A percentile compares a stretch with the other conserved stretches of the same genome.
phyloP scores from a whole-genome alignment of 805 yeast genomes.

The Teunomyces lycoperdinae region DNA sequence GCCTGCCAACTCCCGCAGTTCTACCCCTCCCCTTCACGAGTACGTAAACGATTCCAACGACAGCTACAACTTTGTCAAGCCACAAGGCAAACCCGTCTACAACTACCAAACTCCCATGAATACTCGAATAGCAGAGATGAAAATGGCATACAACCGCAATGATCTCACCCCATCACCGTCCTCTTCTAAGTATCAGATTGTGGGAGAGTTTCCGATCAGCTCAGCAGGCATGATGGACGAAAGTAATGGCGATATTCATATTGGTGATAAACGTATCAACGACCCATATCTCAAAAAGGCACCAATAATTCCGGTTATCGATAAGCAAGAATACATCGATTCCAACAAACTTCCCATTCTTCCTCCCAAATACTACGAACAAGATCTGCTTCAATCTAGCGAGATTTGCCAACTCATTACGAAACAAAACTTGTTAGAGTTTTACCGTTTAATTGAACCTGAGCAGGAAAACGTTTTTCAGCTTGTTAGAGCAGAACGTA shows the following conservation, averaged over 20 bases:
- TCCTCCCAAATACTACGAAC: conserved; percentile 11
- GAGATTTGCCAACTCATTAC: conserved; percentile 17
- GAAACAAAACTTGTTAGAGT: conserved; percentile 20
- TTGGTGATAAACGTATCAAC: conserved; percentile 38
- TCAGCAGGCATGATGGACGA: conserved; percentile 37
- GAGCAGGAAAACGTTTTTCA: conserved; percentile 16
- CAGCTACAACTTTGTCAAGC: conserved; percentile 45
- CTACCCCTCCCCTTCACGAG: conserved; percentile 29
- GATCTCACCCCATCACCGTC: conserved; percentile 8
- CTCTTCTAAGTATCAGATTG: conserved; percentile 19
- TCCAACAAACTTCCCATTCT: conserved; percentile 7
- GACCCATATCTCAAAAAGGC: conserved; percentile 23
- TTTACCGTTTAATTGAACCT: conserved; percentile 22
- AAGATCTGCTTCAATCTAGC: conserved; percentile 4
- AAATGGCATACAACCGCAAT: conserved; percentile 11
- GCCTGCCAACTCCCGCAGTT: conserved; percentile 39
- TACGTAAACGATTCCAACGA: conserved; percentile 34
- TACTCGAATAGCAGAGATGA: conserved; percentile 5
- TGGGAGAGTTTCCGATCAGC: conserved; percentile 31
- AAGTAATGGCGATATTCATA: conserved; percentile 26
- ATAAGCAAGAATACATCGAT: conserved; percentile 6
- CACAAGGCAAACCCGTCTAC: conserved; percentile 15
- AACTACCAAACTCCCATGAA: conserved; percentile 17
- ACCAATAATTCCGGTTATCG: not conserved
- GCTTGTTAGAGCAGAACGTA: conserved; percentile 46